phyloP scores from a whole-genome alignment of 1,284 basidiomycete species.

The Veloporphyrellus conicus region DNA sequence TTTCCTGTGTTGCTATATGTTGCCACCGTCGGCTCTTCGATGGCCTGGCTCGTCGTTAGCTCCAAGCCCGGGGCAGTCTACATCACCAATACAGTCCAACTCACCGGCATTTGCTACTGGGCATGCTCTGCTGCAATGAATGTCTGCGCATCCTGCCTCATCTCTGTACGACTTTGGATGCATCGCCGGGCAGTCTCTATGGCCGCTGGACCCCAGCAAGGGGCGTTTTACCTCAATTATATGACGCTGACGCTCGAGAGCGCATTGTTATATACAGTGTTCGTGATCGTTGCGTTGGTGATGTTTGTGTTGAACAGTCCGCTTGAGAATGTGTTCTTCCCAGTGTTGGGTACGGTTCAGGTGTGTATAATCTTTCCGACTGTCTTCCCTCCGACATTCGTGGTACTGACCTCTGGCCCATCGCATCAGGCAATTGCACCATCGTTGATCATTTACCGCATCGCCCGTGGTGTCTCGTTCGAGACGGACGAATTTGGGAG shows the following conservation, averaged over 20 bases:
- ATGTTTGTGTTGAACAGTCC: constrained; percentile 19
- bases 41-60: constrained; percentile 18
- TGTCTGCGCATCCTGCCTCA: constrained; percentile 13
- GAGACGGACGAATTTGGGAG: background rate
- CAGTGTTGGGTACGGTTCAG: constrained; percentile 20
- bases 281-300: constrained; percentile 9
- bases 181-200: constrained; percentile 10
- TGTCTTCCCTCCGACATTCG: background rate
- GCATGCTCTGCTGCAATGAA: constrained; percentile 18
- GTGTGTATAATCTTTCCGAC: constrained; percentile 2
- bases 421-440: background rate
- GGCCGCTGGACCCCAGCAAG: constrained; percentile 11
- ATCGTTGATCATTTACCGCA: background rate
- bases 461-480: background rate
- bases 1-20: constrained; percentile 14
- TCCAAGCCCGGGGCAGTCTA: constrained; percentile 12
- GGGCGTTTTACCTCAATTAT: constrained; percentile 18
- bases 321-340: constrained; percentile 19
- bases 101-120: constrained; percentile 14
- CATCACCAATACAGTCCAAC: constrained; percentile 10
- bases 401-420: background rate
- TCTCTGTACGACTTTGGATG: constrained; percentile 15
- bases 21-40: constrained; percentile 14
- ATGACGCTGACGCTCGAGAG: constrained; percentile 29
- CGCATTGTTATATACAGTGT: constrained; percentile 18